Conservation (phyloP, 2,329 filamentous ascomycete genomes). For the Colletotrichum eremochloae region DNA sequence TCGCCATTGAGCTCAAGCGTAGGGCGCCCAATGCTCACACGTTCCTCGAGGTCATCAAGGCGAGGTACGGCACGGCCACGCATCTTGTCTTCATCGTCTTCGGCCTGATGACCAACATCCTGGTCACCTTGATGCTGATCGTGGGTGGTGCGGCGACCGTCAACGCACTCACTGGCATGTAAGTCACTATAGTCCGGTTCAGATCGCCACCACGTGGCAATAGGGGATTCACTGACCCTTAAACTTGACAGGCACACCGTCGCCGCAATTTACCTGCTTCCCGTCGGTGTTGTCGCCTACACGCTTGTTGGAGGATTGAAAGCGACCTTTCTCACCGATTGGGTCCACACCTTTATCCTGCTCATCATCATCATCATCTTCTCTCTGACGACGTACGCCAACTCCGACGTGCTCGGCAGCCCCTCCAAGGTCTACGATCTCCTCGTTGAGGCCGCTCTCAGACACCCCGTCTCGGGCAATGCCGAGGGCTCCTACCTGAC, state of each 20-base stretch:
- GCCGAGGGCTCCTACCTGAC: constrained; percentile 82
- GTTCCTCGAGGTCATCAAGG: constrained; percentile 81
- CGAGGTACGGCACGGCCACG: constrained; percentile 75
- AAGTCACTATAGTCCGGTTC: neutral
- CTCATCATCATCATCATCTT: constrained; percentile 85
- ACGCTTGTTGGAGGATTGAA: constrained; percentile 79
- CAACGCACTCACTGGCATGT: constrained; percentile 55
- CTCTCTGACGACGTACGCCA: constrained; percentile 76
- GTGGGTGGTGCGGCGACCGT: constrained; percentile 84
- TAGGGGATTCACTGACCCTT: neutral
- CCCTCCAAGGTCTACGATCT: constrained; percentile 77
- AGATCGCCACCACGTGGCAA: neutral
- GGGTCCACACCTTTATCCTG: constrained; percentile 81
- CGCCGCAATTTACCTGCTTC: constrained; percentile 87
- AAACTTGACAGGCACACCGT: constrained; percentile 52
- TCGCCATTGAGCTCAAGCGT: constrained; percentile 85
- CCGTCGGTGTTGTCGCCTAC: constrained; percentile 81
- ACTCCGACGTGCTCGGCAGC: constrained; percentile 71
- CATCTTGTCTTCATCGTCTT: constrained; percentile 83
- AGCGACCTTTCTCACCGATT: constrained; percentile 82
- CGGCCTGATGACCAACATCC: constrained; percentile 81
- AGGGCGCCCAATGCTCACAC: constrained; percentile 83
- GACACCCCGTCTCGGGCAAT: constrained; percentile 81
- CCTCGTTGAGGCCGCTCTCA: constrained; percentile 72
- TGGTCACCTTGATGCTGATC: constrained; percentile 80